These are phyloP conservation scores for Saccharomycopsis amapae DNA, from an alignment of 805 yeast species.

Conservation along the genomic window DNA sequence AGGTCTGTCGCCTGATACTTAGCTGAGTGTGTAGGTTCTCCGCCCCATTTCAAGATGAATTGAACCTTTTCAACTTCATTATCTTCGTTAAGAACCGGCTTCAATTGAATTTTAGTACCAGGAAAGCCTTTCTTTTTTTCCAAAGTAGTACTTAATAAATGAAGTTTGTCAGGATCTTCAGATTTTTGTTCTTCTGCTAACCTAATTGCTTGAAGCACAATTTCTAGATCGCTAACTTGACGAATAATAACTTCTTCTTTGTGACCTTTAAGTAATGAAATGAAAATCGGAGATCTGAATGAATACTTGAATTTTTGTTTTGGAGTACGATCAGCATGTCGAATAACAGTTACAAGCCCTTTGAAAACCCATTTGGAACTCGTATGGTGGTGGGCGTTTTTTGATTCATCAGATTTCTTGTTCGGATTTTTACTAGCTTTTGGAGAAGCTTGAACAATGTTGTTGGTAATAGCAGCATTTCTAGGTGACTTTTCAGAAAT, in stretches of 20 bases:
- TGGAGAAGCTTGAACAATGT: background rate
- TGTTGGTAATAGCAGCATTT: background rate
- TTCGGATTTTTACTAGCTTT: background rate
- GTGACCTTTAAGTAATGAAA: constrained; percentile 84
- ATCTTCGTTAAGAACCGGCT: constrained; percentile 66
- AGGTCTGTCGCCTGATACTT: constrained; percentile 88
- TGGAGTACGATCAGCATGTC: constrained; percentile 99
- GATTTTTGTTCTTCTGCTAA: constrained; percentile 71
- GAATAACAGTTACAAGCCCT: constrained; percentile 81
- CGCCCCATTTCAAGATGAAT: constrained; percentile 97
- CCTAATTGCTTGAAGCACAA: constrained; percentile 77
- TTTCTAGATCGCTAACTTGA: constrained; percentile 75
- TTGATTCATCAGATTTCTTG: too few relatives aligned
- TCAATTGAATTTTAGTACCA: constrained; percentile 93
- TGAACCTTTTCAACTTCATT: constrained; percentile 90
- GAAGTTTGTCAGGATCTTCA: constrained; percentile 75
- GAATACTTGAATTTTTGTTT: constrained; percentile 96
- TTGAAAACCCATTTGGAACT: constrained; percentile 93
- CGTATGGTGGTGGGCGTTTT: background rate
- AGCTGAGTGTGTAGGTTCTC: constrained; percentile 98
- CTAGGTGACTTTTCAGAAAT: background rate
- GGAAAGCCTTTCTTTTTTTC: constrained; percentile 87
- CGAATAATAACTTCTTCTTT: constrained; percentile 94
- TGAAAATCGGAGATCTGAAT: constrained; percentile 79
- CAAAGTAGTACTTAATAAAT: constrained; percentile 71